Base-by-base conservation (phyloP, 169 alveolate genomes). In the Plasmodium gallinaceum region DNA sequence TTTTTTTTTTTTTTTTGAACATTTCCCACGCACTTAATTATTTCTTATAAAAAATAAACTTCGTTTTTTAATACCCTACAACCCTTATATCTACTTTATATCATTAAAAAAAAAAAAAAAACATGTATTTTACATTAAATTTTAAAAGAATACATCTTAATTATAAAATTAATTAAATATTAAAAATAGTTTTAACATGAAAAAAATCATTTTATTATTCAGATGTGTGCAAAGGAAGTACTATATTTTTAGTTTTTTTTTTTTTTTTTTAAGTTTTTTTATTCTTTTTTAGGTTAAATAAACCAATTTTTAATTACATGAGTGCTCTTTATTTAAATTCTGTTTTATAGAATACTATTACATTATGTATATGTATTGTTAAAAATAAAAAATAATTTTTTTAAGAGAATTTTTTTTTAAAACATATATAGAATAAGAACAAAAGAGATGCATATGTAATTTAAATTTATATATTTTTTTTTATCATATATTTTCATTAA, bases 201-300 rank as follows among this genome's bases (percentile, higher is more conserved):
- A 61, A 22, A 10, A 22, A 61, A 61, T 7, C 26, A 22, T 14
- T 22, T 22, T 61, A 9, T 48, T 48, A 48, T 61, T 61, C 48
- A 61, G 70, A 61, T 61, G 70, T 61, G 70, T 61, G 70, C 70
- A 61, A 61, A 8, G 43, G 7, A 54, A 61, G 24, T 61, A 61
- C 42, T 18, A 22, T 20, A 7, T 22, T 61, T 22, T 61, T 14
- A 61, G 5, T 10, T 48, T 48, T 48, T 48, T 48, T 48, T 48
- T 48, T 48, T 48, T 48, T 48, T 48, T 10, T 10, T 2, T 10
- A 48, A 2, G 5, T 10, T 48, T 48, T 1, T 48, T 48, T 48
- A 48, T 9, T 9, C 58, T 48, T 48, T 14, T 48, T 48, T 48
- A 48, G 39, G 39, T 32, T 32, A 32, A 32, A 32, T 1, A 32